Base-by-base conservation (phyloP, 1,139 yeast species). In the Zhuliangozyma parablackwelliae region DNA sequence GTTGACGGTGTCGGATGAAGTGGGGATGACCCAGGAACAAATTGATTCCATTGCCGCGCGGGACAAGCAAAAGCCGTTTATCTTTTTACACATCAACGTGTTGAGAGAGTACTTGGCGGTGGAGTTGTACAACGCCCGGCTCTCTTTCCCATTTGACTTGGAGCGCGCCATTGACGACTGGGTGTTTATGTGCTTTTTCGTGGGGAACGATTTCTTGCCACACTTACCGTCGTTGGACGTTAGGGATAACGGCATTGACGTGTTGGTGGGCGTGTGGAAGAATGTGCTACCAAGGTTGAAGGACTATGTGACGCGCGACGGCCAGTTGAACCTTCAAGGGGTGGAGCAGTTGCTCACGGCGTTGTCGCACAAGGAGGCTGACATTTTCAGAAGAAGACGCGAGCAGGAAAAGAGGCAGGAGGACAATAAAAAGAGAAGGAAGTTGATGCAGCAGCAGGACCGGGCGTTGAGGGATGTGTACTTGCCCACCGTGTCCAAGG, bases 131-230 rank as follows among this genome's bases (percentile, higher is more conserved):
- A 78, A 85, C 24, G 88, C 90, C 2, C 72, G 82, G 32, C 57
- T 83, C 25, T 74, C 88, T 1, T 83, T 86, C 51, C 75, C 80
- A 12, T 89, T 84, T 61, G 97, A 92, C 56, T 63, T 89, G 43
- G 99, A 94, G 62, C 73, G 98, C 41, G 97, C 97, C 3, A 82
- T 94, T 43, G 99, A 94, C 57, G 99, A 94, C 63, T 94, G 98
- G 98, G 90, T 94, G 12, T 94, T 94, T 50, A 84, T 94, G 90
- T 92, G 97, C 73, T 94, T 94, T 67, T 94, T 94, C 57, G 95
- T 92, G 41, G 99, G 99, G 59, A 94, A 94, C 57, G 99, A 94
- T 78, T 94, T 94, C 71, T 70, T 94, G 54, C 99, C 99, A 2
- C 98, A 92, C 62, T 67, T 94, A 47, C 98, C 99, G 6, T 82